Evolutionary conservation across 345 rosid genomes (phyloP).

Genomic region (Murraya paniculata): DNA sequence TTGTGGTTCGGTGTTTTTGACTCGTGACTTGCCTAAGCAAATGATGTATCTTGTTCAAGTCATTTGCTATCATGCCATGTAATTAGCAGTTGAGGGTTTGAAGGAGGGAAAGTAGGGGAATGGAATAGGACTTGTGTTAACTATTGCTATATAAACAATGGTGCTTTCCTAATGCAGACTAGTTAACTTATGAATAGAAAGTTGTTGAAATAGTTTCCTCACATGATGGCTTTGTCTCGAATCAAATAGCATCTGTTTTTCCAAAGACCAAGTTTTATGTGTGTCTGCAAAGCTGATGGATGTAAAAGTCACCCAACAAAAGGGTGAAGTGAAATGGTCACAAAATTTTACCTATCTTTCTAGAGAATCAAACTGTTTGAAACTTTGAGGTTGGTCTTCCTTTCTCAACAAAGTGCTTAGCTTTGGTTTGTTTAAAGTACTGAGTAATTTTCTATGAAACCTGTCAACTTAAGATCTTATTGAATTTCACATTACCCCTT

Average conservation of each 20-base stretch:
- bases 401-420: background rate
- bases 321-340: background rate
- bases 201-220: background rate
- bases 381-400: background rate
- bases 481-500: background rate
- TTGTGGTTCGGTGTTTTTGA: no score
- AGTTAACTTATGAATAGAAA: no score
- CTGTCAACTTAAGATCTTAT: background rate
- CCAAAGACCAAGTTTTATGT: background rate
- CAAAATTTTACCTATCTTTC: background rate
- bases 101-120: no score
- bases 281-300: background rate
- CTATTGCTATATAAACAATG: background rate
- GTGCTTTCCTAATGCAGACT: background rate
- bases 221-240: background rate
- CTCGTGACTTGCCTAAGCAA: no score
- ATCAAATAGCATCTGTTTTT: background rate
- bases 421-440: background rate
- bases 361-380: background rate
- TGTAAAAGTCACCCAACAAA: background rate
- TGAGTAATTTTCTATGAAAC: background rate
- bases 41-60: no score
- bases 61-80: no score
- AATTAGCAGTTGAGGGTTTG: no score
- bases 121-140: background rate